Evolutionary conservation across 129 eudicot species (phyloP).

Genomic region (Escallonia rubra): DNA sequence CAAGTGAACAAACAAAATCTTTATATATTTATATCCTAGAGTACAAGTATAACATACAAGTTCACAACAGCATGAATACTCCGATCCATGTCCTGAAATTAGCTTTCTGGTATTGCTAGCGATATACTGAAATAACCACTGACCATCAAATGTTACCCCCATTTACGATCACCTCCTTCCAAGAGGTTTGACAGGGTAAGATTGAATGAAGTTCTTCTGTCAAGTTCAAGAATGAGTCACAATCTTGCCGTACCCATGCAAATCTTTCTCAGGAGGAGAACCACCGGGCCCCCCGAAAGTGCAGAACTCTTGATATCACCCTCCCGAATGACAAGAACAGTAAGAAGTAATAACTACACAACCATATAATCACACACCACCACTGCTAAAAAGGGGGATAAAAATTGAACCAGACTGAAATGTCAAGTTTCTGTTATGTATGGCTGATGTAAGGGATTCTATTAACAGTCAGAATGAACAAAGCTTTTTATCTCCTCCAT

Average conservation of each 20-base stretch:
- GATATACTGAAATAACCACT: conserved; percentile 2
- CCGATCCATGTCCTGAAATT: conserved; percentile 31
- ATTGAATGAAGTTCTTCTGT: conserved; percentile 9
- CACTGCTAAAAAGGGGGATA: conserved; percentile 10
- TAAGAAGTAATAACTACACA: conserved; percentile 32
- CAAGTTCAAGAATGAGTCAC: conserved; percentile 6
- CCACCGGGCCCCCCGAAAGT: not conserved
- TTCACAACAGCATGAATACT: conserved; percentile 31
- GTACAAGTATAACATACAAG: conserved; percentile 32
- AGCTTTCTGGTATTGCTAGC: conserved; percentile 12
- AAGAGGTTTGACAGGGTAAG: not conserved
- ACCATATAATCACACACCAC: conserved; percentile 45
- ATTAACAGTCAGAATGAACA: conserved; percentile 47
- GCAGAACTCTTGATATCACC: conserved; percentile 11
- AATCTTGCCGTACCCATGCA: not conserved
- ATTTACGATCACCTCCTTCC: not conserved
- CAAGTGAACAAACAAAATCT: conserved; percentile 16
- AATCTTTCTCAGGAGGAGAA: conserved; percentile 6
- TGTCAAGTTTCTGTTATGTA: conserved; percentile 52
- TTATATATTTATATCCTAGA: conserved; percentile 20
- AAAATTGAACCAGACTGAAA: conserved; percentile 23
- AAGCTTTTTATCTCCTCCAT: conserved; percentile 63
- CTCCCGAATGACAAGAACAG: conserved; percentile 20
- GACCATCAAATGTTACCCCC: conserved; percentile 9
- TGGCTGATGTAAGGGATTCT: conserved; percentile 23